Conservation (phyloP, 768 basidiomycete species). For the Lyophyllum shimeji region DNA sequence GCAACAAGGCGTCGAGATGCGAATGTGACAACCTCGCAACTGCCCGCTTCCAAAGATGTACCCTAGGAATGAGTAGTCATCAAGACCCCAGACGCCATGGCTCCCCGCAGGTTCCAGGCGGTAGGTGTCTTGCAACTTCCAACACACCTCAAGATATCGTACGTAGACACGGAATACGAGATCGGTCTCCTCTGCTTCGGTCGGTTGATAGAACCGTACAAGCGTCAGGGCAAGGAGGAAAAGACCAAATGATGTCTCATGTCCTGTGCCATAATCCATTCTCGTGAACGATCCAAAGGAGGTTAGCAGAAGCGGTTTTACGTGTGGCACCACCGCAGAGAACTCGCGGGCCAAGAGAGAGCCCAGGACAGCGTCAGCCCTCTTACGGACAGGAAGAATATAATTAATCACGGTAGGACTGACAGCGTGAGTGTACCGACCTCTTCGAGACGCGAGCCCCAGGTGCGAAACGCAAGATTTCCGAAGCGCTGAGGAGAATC, state of each 20-base stretch:
- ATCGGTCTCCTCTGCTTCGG: conserved; percentile 59
- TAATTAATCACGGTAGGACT: conserved; percentile 2
- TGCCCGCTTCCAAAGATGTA: conserved; percentile 93
- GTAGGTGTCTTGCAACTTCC: conserved; percentile 86
- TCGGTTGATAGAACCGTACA: conserved; percentile 60
- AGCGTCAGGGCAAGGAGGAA: conserved; percentile 76
- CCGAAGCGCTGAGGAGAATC: conserved; percentile 84
- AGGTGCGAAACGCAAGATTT: conserved; percentile 86
- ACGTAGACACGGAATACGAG: conserved; percentile 63
- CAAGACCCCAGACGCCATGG: conserved; percentile 97
- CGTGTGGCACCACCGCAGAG: conserved; percentile 49
- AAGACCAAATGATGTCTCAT: conserved; percentile 86
- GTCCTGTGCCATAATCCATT: conserved; percentile 96
- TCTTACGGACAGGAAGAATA: conserved; percentile 34
- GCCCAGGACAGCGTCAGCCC: conserved; percentile 49
- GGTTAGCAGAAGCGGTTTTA: conserved; percentile 76
- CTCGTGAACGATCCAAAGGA: conserved; percentile 90
- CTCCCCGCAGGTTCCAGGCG: conserved; percentile 94
- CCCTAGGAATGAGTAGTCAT: conserved; percentile 86
- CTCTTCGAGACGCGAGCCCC: conserved; percentile 78
- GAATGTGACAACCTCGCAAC: conserved; percentile 56
- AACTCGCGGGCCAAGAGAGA: conserved; percentile 47
- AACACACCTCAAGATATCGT: conserved; percentile 80
- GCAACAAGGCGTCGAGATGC: not conserved
- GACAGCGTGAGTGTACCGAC: conserved; percentile 35